phyloP scores from a whole-genome alignment of 805 yeast genomes.

The Priceomyces melissophilus region DNA sequence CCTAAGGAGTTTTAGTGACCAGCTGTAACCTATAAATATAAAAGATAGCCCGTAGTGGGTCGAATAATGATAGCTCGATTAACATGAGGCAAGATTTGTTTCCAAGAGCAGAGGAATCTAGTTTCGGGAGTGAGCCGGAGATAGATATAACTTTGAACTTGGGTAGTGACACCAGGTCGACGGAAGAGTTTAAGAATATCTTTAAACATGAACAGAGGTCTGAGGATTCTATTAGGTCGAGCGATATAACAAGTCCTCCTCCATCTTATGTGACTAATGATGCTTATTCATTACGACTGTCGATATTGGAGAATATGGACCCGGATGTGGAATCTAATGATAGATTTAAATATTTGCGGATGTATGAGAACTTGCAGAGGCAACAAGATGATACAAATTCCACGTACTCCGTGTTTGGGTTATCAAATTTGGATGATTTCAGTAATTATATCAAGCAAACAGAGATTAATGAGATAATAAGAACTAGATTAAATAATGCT shows the following conservation, averaged over 20 bases:
- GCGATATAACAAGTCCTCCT: neutral
- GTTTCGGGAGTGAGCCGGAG: neutral
- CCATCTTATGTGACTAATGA: neutral
- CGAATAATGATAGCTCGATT: too few relatives aligned
- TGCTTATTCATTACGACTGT: constrained; percentile 19
- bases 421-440: constrained; percentile 34
- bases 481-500: constrained; percentile 13
- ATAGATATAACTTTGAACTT: neutral
- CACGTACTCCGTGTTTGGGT: constrained; percentile 18
- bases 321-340: constrained; percentile 12
- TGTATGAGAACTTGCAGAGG: constrained; percentile 19
- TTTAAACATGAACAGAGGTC: constrained; percentile 3
- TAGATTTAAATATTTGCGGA: constrained; percentile 24
- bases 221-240: neutral
- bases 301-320: constrained; percentile 21
- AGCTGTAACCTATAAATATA: too few relatives aligned
- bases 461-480: constrained; percentile 31
- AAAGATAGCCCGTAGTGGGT: constrained; percentile 9
- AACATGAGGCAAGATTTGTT: constrained; percentile 2
- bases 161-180: constrained; percentile 6
- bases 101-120: neutral
- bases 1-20: too few relatives aligned
- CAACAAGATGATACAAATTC: constrained; percentile 5
- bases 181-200: constrained; percentile 8
- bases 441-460: constrained; percentile 29